These are phyloP conservation scores for Zopfochytrium polystomum DNA, from an alignment of 371 early-diverging fungal genomes.

Conservation along the genomic window DNA sequence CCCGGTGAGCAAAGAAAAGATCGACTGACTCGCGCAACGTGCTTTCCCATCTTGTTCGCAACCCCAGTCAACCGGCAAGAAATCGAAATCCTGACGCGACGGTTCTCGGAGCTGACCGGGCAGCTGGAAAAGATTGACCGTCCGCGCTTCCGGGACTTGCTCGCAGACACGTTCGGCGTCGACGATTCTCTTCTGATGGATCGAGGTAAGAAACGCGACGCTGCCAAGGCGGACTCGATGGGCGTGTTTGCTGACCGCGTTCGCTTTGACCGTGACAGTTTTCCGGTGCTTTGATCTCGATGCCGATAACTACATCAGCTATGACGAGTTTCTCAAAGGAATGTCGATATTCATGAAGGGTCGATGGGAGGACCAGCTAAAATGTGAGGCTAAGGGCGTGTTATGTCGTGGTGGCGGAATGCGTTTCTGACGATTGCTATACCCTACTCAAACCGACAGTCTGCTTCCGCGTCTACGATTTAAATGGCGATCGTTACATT, in stretches of 20 bases:
- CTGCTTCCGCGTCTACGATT: slow-evolving; percentile 58
- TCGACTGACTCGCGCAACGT: neutral
- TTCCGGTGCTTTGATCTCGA: slow-evolving; percentile 54
- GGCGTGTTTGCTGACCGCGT: neutral
- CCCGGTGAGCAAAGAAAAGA: neutral
- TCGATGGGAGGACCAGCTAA: slow-evolving; percentile 42
- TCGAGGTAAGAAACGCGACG: slow-evolving; percentile 36
- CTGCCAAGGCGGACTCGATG: neutral
- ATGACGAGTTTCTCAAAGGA: slow-evolving; percentile 49
- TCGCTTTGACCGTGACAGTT: slow-evolving; percentile 14
- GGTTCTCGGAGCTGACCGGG: slow-evolving; percentile 28
- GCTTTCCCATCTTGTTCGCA: neutral
- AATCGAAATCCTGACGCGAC: slow-evolving; percentile 29
- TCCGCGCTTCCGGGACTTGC: slow-evolving; percentile 49
- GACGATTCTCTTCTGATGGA: slow-evolving; percentile 59
- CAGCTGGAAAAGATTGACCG: slow-evolving; percentile 51
- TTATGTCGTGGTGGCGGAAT: neutral
- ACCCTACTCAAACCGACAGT: slow-evolving; percentile 26
- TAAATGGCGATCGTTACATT: slow-evolving; percentile 58
- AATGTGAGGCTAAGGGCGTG: slow-evolving; percentile 32
- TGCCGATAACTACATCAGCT: slow-evolving; percentile 53
- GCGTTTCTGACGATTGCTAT: neutral
- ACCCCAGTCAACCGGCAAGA: slow-evolving; percentile 33
- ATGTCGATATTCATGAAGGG: slow-evolving; percentile 55
- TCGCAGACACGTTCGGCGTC: slow-evolving; percentile 54